Conservation (phyloP, 2,329 filamentous ascomycete species). For the Hypoxylon sp. region DNA sequence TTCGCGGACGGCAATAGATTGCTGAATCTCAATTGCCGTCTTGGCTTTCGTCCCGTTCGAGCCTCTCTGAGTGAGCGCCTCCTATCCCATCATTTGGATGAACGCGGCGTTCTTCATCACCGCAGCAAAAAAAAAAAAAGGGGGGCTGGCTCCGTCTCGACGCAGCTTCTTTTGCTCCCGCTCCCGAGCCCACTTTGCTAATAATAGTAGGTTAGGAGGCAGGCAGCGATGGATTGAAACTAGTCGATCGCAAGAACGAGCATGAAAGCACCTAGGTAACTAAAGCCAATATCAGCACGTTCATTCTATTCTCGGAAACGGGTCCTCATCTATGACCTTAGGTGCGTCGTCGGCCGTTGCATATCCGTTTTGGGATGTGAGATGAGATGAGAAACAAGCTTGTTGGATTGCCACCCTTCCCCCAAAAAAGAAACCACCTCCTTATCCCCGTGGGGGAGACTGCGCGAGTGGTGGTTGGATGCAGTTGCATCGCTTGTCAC, state of each 20-base stretch:
- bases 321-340: conserved; percentile 21
- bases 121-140: neutral
- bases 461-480: conserved; percentile 14
- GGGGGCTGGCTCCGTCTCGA: neutral
- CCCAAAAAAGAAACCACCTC: conserved; percentile 6
- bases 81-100: conserved; percentile 10
- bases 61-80: neutral
- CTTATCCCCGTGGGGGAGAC: conserved; percentile 32
- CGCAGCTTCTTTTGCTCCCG: conserved; percentile 13
- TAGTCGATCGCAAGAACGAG: conserved; percentile 15
- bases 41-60: conserved; percentile 11
- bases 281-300: conserved; percentile 12
- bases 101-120: conserved; percentile 4
- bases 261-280: neutral
- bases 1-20: conserved; percentile 5
- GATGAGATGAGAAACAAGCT: conserved; percentile 10
- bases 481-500: conserved; percentile 38
- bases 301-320: conserved; percentile 33
- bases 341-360: conserved; percentile 33
- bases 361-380: conserved; percentile 33
- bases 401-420: conserved; percentile 10
- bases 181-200: conserved; percentile 14
- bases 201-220: conserved; percentile 23
- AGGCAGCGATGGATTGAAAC: neutral
- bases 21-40: conserved; percentile 15